Evolutionary conservation across 2,329 filamentous ascomycete species (phyloP), one percentile per base, ranked within the genome.

Genomic region (Davidsoniella eucalypti): DNA sequence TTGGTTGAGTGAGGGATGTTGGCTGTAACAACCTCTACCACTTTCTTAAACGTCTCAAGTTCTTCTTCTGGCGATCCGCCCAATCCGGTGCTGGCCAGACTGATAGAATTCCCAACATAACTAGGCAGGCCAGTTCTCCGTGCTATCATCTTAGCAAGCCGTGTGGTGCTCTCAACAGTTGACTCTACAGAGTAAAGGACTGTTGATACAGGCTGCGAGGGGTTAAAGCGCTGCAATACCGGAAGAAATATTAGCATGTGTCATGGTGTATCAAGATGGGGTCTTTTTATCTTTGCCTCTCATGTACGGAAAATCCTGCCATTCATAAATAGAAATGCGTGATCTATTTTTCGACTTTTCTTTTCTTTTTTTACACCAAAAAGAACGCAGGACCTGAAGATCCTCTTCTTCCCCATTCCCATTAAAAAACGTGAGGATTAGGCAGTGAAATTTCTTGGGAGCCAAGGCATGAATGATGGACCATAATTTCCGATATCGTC

Each of bases 31-130:
- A 84, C 76, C 52, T 83, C 75, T 29, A 88, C 78, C 39, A 94
- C 78, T 55, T 73, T 75, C 59, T 76, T 78, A 58, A 95, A 81
- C 0, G 83, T 86, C 60, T 90, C 87, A 79, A 95, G 88, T 67
- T 96, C 90, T 69, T 96, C 92, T 61, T 95, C 88, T 5, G 90
- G 78, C 0, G 79, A 84, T 17, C 87, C 83, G 8, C 87, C 87
- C 58, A 87, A 75, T 2, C 81, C 83, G 5, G 80, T 74, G 58
- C 72, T 78, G 12, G 76, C 75, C 55, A 95, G 78, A 56, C 81
- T 86, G 58, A 93, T 78, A 33, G 87, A 94, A 61, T 85, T 93
- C 18, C 85, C 85, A 16, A 96, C 85, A 62, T 95, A 96, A n/a
- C 85, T 80, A 0, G 87, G 87, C 55, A 79, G 75, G 29, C 72